Percentiles rank a stretch among this genome's conserved stretches.
Evolutionary conservation across 1,284 basidiomycete species (phyloP).

Genomic region (Prillingera fragicola): DNA sequence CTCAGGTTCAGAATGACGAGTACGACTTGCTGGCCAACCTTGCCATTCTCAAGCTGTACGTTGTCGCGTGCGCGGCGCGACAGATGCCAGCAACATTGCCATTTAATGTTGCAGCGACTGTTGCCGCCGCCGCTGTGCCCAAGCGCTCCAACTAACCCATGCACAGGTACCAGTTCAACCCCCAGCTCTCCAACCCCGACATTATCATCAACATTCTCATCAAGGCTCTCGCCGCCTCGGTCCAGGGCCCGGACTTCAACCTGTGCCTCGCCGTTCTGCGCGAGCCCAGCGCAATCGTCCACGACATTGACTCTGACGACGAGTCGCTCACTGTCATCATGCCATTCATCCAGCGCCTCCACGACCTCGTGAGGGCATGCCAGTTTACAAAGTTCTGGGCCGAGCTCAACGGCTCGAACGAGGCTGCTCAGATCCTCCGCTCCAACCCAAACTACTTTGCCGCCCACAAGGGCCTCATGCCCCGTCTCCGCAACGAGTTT

Average conservation of each 20-base stretch:
- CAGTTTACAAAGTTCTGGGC: constrained; percentile 87
- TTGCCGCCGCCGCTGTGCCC: background rate
- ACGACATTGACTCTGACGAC: constrained; percentile 58
- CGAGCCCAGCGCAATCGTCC: constrained; percentile 44
- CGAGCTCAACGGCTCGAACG: constrained; percentile 58
- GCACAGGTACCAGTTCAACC: constrained; percentile 92
- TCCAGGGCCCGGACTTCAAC: constrained; percentile 70
- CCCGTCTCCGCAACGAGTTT: constrained; percentile 34
- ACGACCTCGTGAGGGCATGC: constrained; percentile 74
- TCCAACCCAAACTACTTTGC: constrained; percentile 35
- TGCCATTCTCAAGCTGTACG: constrained; percentile 67
- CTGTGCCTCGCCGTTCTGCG: constrained; percentile 73
- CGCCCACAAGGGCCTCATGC: constrained; percentile 34
- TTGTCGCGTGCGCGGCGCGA: too few relatives aligned
- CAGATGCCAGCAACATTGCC: background rate
- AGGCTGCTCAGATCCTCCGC: constrained; percentile 35
- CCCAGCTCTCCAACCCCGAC: constrained; percentile 84
- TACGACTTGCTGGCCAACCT: constrained; percentile 93
- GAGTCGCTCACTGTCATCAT: constrained; percentile 70
- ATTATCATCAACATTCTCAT: constrained; percentile 90
- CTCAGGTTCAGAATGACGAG: constrained; percentile 80
- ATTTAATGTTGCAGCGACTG: background rate
- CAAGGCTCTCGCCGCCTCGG: constrained; percentile 81
- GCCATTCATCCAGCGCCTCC: constrained; percentile 66
- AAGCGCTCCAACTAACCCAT: background rate